Base-by-base conservation (phyloP, 2,329 filamentous ascomycete genomes). In the Fusarium goolgardi region DNA sequence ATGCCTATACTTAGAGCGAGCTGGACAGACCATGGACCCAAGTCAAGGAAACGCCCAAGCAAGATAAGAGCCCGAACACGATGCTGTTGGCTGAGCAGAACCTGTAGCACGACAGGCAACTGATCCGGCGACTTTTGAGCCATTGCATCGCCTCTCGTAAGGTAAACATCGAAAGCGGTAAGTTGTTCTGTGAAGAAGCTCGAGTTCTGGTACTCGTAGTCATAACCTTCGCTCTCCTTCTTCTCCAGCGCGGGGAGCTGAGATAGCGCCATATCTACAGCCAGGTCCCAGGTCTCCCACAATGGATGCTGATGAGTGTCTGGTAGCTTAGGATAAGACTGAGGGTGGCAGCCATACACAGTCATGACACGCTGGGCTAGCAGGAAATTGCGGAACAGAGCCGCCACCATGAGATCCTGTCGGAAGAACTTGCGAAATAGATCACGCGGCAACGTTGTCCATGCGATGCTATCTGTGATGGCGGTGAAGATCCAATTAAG, bases 401-500 rank as follows among this genome's bases (percentile, higher is more conserved):
- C 96, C 15, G 96, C 96, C n/a, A 99, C 96, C 94, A 99, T 98
- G 15, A 99, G 85, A 78, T 99, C 96, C 78, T 99, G 96, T 41
- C 96, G 85, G 79, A 99, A 99, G 63, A 98, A 92, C 78, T 97
- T 97, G 79, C 97, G 94, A 81, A 99, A 99, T 13, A 97, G 82
- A 21, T 94, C 88, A 45, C 95, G 91, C 5, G 94, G 93, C 6
- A 99, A 82, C 7, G 93, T 96, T 32, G 97, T 98, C 96, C 96
- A 99, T 0, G 96, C 96, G 73, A 99, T 99, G 2, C 95, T 98
- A 77, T 99, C 96, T 1, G 96, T 99, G 69, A 99, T 98, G 55
- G 96, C 96, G 1, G 96, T 99, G 76, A 99, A 98, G 35, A 99
- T 99, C 96, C 96, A 99, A 75, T 99, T 99, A 16, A 99, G 84